These are phyloP conservation scores for Petasospora fabianii DNA, from an alignment of 1,139 yeast genomes.

Conservation along the genomic window DNA sequence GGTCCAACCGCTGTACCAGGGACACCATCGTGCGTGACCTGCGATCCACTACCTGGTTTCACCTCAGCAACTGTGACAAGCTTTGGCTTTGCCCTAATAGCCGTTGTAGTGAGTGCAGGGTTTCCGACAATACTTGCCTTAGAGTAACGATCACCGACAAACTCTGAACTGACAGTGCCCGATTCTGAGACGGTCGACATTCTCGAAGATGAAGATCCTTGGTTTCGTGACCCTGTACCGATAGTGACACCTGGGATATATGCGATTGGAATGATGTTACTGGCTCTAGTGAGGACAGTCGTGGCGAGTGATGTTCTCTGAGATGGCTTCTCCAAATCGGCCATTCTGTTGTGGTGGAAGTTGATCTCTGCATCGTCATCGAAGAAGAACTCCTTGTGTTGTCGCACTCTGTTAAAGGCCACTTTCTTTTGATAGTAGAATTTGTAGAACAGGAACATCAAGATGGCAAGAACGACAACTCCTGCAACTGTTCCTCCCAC, in stretches of 20 bases:
- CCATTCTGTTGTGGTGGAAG: slow-evolving; percentile 29
- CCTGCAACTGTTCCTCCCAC: slow-evolving; percentile 69
- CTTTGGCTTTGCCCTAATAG: slow-evolving; percentile 67
- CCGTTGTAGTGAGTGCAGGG: slow-evolving; percentile 48
- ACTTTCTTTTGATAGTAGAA: slow-evolving; percentile 35
- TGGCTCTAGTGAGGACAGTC: slow-evolving; percentile 69
- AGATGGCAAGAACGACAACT: slow-evolving; percentile 44
- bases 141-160: slow-evolving; percentile 22
- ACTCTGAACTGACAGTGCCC: slow-evolving; percentile 20
- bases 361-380: slow-evolving; percentile 31
- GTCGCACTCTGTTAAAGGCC: slow-evolving; percentile 25
- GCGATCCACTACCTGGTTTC: not conserved
- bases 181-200: slow-evolving; percentile 20
- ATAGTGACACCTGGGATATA: slow-evolving; percentile 91
- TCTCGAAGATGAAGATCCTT: slow-evolving; percentile 17
- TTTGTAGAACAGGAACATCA: slow-evolving; percentile 36
- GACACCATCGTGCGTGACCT: slow-evolving; percentile 10
- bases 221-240: slow-evolving; percentile 33
- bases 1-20: slow-evolving; percentile 25
- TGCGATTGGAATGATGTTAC: slow-evolving; percentile 89
- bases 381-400: slow-evolving; percentile 24
- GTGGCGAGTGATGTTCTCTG: slow-evolving; percentile 48
- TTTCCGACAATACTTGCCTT: slow-evolving; percentile 28
- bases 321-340: slow-evolving; percentile 27
- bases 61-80: slow-evolving; percentile 49